phyloP scores from a whole-genome alignment of 2,329 filamentous ascomycete species.

The Aurifilum marmelostoma region DNA sequence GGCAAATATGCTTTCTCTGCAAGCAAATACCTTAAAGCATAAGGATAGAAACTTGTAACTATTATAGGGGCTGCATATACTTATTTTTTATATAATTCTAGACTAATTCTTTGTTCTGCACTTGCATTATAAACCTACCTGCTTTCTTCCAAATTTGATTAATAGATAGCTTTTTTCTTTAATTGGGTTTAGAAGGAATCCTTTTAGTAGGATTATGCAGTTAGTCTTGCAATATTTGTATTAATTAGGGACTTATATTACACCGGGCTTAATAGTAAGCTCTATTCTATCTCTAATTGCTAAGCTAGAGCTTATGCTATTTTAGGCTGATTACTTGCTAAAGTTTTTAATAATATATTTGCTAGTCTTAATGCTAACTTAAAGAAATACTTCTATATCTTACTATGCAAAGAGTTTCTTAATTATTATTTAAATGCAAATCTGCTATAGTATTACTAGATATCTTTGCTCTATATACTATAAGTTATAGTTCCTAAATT shows the following conservation, averaged over 20 bases:
- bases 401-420: neutral
- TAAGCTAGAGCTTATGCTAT: neutral
- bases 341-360: neutral
- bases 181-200: neutral
- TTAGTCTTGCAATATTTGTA: neutral
- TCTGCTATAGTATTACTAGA: neutral
- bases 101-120: neutral
- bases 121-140: neutral
- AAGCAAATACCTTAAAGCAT: neutral
- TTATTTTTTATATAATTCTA: too few species aligned
- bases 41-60: too few species aligned
- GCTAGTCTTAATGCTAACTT: neutral
- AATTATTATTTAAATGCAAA: neutral
- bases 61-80: too few species aligned
- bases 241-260: neutral
- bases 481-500: neutral
- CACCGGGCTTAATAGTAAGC: neutral
- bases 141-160: neutral
- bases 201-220: neutral
- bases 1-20: neutral
- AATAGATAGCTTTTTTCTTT: neutral
- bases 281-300: neutral
- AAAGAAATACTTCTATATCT: neutral
- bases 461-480: neutral
- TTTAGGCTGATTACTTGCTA: neutral